phyloP scores from a whole-genome alignment of 495 filamentous ascomycete species.

The Neurospora africana region DNA sequence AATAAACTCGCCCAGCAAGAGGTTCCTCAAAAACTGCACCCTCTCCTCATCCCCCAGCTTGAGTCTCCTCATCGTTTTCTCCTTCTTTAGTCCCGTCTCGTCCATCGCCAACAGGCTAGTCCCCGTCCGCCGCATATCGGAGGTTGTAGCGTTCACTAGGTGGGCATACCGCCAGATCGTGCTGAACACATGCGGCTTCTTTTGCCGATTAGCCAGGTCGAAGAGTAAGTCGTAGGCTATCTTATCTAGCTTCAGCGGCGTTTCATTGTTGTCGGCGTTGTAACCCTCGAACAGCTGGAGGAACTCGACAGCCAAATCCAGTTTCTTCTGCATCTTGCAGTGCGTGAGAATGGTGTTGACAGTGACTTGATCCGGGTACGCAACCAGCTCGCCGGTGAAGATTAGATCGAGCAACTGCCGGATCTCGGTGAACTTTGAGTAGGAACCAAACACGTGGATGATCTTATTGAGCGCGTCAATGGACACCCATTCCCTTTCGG shows the following conservation, averaged over 20 bases:
- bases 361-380: conserved; percentile 14
- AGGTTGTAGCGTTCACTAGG: conserved; percentile 5
- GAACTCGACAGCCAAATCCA: conserved; percentile 9
- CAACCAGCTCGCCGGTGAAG: background rate
- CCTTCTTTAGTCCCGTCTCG: background rate
- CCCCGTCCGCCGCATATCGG: conserved; percentile 11
- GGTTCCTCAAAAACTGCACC: background rate
- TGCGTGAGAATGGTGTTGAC: conserved; percentile 30
- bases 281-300: conserved; percentile 14
- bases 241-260: conserved; percentile 2
- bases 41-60: background rate
- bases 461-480: conserved; percentile 21
- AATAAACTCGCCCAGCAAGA: conserved; percentile 1
- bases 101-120: background rate
- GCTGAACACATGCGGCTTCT: conserved; percentile 24
- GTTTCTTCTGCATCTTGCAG: conserved; percentile 8
- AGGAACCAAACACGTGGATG: conserved; percentile 19
- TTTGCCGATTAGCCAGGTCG: conserved; percentile 15
- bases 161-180: conserved; percentile 30
- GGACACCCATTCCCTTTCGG: conserved; percentile 22
- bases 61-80: background rate
- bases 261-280: background rate
- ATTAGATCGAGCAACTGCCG: conserved; percentile 18
- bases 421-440: conserved; percentile 16
- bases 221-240: conserved; percentile 24